Conservation (phyloP, 129 eudicot species). For the Lactuca sativa region DNA sequence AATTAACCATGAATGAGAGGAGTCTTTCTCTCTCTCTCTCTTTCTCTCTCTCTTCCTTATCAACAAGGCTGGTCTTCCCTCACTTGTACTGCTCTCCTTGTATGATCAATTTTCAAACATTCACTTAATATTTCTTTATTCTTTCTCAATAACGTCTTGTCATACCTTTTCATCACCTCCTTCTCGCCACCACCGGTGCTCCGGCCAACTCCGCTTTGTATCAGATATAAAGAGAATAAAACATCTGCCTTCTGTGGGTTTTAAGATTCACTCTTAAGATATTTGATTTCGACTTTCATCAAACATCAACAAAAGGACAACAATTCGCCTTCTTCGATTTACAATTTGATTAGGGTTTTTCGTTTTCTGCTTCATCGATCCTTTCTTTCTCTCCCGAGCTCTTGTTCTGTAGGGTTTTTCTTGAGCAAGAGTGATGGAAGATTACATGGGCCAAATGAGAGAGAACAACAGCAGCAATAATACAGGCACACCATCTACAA, state of each 20-base stretch:
- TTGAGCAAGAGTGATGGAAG: conserved; percentile 45
- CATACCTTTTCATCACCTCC: conserved; percentile 16
- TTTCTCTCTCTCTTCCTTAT: conserved; percentile 24
- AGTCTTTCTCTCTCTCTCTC: neutral
- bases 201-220: conserved; percentile 4
- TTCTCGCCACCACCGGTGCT: conserved; percentile 14
- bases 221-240: neutral
- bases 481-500: conserved; percentile 20
- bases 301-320: neutral
- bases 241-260: neutral
- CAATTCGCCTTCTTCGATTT: neutral
- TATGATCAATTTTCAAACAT: conserved; percentile 29
- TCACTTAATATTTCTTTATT: conserved; percentile 29
- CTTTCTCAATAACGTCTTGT: conserved; percentile 33
- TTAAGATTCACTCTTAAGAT: neutral
- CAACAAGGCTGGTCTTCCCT: conserved; percentile 18
- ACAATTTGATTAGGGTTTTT: conserved; percentile 13
- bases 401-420: conserved; percentile 18
- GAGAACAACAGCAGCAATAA: conserved; percentile 44
- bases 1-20: neutral
- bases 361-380: neutral
- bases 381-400: neutral
- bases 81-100: conserved; percentile 10
- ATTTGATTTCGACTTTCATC: neutral
- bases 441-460: conserved; percentile 58